Evolutionary conservation across 768 basidiomycete species (phyloP).

Genomic region (Porpolomopsis calyptriformis): DNA sequence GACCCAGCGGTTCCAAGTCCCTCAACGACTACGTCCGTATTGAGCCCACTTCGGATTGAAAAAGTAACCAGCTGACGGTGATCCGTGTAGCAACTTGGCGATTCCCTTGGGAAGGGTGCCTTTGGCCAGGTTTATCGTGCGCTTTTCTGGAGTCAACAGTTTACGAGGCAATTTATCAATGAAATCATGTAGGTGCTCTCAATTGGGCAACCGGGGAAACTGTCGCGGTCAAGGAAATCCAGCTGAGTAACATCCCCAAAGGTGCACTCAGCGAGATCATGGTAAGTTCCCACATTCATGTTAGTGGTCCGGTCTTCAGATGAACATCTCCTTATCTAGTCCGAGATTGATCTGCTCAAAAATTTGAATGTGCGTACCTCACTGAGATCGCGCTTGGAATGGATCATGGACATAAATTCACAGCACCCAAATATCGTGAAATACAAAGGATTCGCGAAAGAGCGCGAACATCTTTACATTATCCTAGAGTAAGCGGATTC

Average conservation of each 20-base stretch:
- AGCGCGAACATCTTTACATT: constrained; percentile 89
- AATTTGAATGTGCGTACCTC: constrained; percentile 69
- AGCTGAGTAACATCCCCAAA: constrained; percentile 86
- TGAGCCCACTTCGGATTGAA: background rate
- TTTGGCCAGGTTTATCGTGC: constrained; percentile 95
- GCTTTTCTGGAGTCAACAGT: no score
- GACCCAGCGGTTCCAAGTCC: constrained; percentile 36
- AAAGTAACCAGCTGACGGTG: background rate
- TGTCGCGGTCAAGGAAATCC: constrained; percentile 97
- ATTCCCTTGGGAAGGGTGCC: constrained; percentile 92
- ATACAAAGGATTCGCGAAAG: constrained; percentile 97
- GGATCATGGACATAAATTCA: constrained; percentile 2
- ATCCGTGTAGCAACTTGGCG: constrained; percentile 74
- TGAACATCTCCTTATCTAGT: constrained; percentile 36
- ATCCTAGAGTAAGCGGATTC: constrained; percentile 69
- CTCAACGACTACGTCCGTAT: constrained; percentile 56
- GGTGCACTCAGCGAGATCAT: constrained; percentile 94
- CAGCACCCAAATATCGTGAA: constrained; percentile 98
- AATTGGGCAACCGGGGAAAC: constrained; percentile 98
- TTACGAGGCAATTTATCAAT: no score
- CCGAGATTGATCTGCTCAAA: constrained; percentile 95
- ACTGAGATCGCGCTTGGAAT: constrained; percentile 8
- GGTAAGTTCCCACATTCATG: constrained; percentile 38
- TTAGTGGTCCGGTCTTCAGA: constrained; percentile 3
- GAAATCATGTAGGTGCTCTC: constrained; percentile 49